phyloP scores from a whole-genome alignment of 495 filamentous ascomycete genomes.

The Oleoguttula mirabilis region DNA sequence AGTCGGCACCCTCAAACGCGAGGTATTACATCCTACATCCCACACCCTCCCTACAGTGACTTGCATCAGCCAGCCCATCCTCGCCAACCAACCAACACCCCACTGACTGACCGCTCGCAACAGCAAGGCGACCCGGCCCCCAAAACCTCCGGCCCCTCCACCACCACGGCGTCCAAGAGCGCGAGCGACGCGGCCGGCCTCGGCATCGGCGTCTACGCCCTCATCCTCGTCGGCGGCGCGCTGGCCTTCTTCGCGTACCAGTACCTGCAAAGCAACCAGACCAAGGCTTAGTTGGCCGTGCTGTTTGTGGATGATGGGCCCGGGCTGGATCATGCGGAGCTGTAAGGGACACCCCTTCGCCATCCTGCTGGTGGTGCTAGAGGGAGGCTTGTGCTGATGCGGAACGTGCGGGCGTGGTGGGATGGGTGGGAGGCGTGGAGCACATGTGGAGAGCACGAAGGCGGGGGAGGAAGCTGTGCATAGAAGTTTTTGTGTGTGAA shows the following conservation, averaged over 20 bases:
- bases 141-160: conserved; percentile 42
- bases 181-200: conserved; percentile 40
- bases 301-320: too few species aligned
- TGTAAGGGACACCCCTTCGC: too few species aligned
- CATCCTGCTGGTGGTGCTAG: neutral
- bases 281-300: conserved; percentile 15
- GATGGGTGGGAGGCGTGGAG: too few species aligned
- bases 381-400: too few species aligned
- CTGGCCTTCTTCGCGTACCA: conserved; percentile 76
- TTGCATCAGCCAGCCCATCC: too few species aligned
- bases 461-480: too few species aligned
- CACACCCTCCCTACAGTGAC: too few species aligned
- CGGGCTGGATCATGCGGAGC: conserved; percentile 5
- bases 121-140: conserved; percentile 80
- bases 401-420: too few species aligned
- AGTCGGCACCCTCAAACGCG: conserved; percentile 72
- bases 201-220: conserved; percentile 70
- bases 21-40: too few species aligned
- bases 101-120: conserved; percentile 1
- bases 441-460: too few species aligned
- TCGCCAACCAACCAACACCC: too few species aligned
- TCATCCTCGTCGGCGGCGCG: conserved; percentile 65
- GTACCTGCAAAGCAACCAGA: conserved; percentile 57
- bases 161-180: conserved; percentile 33
- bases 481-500: too few species aligned